Percentiles rank a stretch among this genome's conserved stretches.
These are phyloP conservation scores for Saksenaea vasiformis DNA, from an alignment of 371 early-diverging fungal species.

Conservation along the genomic window DNA sequence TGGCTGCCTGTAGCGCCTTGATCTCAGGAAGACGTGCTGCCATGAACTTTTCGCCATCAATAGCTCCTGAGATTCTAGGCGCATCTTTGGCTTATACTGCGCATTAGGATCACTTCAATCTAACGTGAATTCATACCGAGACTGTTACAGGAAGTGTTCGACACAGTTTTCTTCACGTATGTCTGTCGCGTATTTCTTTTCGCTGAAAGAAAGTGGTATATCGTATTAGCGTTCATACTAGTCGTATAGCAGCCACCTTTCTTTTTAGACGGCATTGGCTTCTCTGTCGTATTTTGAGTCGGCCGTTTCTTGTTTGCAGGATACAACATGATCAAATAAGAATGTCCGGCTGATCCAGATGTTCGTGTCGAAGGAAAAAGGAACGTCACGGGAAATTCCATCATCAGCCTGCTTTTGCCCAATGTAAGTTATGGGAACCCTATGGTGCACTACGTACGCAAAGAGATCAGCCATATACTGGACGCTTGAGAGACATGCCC, in stretches of 20 bases:
- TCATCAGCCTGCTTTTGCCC: too few relatives aligned
- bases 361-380: too few relatives aligned
- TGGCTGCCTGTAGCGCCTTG: slow-evolving; percentile 72
- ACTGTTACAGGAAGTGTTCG: background rate
- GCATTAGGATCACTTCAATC: background rate
- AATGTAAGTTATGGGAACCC: too few relatives aligned
- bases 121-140: background rate
- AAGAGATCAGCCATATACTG: too few relatives aligned
- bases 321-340: background rate
- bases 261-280: background rate
- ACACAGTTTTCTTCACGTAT: background rate
- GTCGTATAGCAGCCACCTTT: background rate
- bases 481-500: too few relatives aligned
- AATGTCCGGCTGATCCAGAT: background rate
- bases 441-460: too few relatives aligned
- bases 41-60: slow-evolving; percentile 23
- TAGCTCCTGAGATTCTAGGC: slow-evolving; percentile 14
- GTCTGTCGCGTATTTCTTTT: background rate
- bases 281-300: background rate
- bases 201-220: background rate
- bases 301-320: background rate
- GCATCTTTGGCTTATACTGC: slow-evolving; percentile 9
- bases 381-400: too few relatives aligned
- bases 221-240: background rate
- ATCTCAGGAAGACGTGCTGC: slow-evolving; percentile 79